Conservation (phyloP, 2,329 filamentous ascomycete genomes). For the Aspergillus nomiae region DNA sequence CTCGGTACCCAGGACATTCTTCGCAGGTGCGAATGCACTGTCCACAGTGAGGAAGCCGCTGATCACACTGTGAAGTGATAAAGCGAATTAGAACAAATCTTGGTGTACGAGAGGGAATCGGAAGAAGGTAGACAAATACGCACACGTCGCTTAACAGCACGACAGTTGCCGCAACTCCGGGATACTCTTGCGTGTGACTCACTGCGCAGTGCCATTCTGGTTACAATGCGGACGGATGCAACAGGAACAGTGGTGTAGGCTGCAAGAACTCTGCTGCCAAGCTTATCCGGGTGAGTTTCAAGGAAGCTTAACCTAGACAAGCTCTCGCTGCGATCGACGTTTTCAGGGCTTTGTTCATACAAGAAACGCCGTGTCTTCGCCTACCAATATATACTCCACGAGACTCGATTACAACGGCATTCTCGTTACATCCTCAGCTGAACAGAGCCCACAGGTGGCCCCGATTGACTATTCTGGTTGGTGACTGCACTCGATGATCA, state of each 20-base stretch:
- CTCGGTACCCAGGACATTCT: constrained; percentile 33
- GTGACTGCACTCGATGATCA: background rate
- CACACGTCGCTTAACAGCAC: constrained; percentile 25
- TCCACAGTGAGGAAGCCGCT: constrained; percentile 24
- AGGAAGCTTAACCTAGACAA: background rate
- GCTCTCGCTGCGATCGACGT: background rate
- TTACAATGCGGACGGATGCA: background rate
- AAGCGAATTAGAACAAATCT: background rate
- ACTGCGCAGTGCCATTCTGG: constrained; percentile 5
- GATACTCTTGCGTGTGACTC: constrained; percentile 17
- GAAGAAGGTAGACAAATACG: constrained; percentile 3
- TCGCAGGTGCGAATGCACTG: constrained; percentile 29
- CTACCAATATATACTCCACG: background rate
- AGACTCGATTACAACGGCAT: background rate
- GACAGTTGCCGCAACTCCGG: constrained; percentile 23
- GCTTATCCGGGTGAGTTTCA: background rate
- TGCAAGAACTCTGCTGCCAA: background rate
- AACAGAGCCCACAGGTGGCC: background rate
- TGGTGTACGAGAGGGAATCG: background rate
- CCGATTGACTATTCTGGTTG: background rate
- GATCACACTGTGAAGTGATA: constrained; percentile 24
- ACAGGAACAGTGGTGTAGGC: background rate
- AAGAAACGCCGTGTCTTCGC: background rate
- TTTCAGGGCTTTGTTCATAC: background rate
- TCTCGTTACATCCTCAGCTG: background rate